phyloP scores from a whole-genome alignment of 306 rosid genomes.

The Comarum palustre region DNA sequence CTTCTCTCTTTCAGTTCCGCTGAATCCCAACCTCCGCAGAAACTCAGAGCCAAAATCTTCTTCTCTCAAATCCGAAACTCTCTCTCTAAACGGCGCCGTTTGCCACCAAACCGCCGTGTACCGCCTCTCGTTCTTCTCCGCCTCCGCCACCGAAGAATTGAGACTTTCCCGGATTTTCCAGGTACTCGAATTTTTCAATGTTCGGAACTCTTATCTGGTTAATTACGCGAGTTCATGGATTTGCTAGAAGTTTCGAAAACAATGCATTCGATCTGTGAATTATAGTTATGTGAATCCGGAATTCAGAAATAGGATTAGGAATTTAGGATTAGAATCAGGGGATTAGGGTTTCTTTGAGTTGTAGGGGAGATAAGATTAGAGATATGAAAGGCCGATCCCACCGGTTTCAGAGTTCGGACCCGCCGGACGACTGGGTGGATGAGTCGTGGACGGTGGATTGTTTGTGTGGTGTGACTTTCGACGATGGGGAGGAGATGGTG shows the following conservation, averaged over 20 bases:
- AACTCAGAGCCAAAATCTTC: not conserved
- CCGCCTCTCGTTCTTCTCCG: not conserved
- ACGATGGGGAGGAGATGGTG: conserved; percentile 99
- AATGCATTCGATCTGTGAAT: not conserved
- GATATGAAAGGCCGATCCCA: conserved; percentile 85
- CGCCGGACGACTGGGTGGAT: conserved; percentile 91
- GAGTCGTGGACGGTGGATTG: conserved; percentile 98
- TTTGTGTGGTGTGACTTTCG: conserved; percentile 88
- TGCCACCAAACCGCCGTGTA: not conserved
- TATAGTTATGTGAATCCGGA: conserved; percentile 10
- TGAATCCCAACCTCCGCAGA: not conserved
- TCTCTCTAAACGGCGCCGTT: not conserved
- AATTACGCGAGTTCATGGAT: not conserved
- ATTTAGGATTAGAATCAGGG: conserved; percentile 18
- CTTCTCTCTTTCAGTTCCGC: conserved; percentile 30
- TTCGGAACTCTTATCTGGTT: not conserved
- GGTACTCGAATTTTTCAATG: conserved; percentile 18
- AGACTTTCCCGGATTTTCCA: not conserved
- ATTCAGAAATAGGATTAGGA: conserved; percentile 19
- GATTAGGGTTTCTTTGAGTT: conserved; percentile 4
- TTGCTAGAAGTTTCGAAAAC: not conserved
- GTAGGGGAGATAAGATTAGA: conserved; percentile 1
- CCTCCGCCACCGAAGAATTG: not conserved
- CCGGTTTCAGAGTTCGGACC: conserved; percentile 79
- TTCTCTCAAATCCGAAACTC: not conserved